phyloP scores from a whole-genome alignment of 164 flowering plant species.

The Macadamia tetraphylla region DNA sequence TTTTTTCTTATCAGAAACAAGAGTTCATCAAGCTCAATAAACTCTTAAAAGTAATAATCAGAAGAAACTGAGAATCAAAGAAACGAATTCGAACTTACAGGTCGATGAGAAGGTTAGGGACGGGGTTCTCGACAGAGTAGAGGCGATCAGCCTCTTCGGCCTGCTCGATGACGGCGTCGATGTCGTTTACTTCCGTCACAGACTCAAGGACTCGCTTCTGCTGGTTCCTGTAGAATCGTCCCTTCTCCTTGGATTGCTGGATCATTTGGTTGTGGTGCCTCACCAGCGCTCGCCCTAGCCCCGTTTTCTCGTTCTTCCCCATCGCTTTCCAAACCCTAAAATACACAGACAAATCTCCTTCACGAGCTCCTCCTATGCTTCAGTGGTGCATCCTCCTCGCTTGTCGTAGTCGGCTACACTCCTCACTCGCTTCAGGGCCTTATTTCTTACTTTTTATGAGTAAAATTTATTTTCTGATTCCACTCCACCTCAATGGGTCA shows the following conservation, averaged over 20 bases:
- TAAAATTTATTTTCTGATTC: no score
- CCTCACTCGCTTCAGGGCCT: no score
- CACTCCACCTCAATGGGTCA: no score
- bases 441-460: no score
- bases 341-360: not conserved
- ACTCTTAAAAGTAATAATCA: not conserved
- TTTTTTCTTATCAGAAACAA: no score
- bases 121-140: conserved; percentile 34
- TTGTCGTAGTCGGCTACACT: no score
- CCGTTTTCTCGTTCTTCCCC: conserved; percentile 74
- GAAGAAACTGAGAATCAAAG: not conserved
- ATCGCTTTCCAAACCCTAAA: conserved; percentile 15
- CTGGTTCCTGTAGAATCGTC: conserved; percentile 41
- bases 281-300: conserved; percentile 78
- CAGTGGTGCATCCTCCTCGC: no score
- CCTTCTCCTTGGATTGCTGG: conserved; percentile 75
- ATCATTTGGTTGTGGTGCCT: conserved; percentile 88
- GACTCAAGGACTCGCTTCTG: conserved; percentile 76
- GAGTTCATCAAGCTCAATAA: not conserved
- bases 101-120: conserved; percentile 45
- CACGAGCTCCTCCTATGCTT: no score
- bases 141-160: conserved; percentile 66
- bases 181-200: conserved; percentile 75
- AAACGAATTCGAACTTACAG: conserved; percentile 29
- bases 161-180: conserved; percentile 77